Evolutionary conservation across 805 yeast genomes (phyloP), one percentile per base, ranked within the genome.

Genomic region (Suhomyces prunicola): DNA sequence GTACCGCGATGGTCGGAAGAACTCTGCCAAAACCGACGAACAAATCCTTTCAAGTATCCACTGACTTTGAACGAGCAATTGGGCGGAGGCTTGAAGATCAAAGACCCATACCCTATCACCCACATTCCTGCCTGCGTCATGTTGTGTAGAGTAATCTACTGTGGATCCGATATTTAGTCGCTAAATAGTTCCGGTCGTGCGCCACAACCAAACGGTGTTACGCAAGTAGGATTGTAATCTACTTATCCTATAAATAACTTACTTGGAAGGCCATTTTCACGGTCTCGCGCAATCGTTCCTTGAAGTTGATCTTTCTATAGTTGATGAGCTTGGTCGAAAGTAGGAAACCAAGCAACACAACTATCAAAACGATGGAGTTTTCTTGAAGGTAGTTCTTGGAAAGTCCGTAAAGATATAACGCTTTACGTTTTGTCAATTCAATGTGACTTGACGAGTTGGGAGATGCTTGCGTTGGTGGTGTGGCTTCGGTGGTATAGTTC

Each of bases 1-100:
- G 96, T 87, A 0, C 97, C 97, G 50, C 97, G 72, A 67, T 93
- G 97, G 66, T 92, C 97, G 23, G 86, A 83, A 9, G 94, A 86
- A 35, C 89, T 81, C 68, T 92, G 97, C 97, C 97, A 92, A 65
- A 92, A 92, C 45, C 97, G 72, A 19, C 98, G 77, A 1, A 86
- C 82, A 59, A 75, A 90, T 1, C 97, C 97, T 49, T 76, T 75
- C 23, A 92, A 76, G 46, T 85, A 81, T 0, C 97, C 97, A 0
- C 90, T 85, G 8, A 88, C 78, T 39, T 83, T 71, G 60, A 79
- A 74, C 47, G 82, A 75, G 55, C 81, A 79, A 58, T 80, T 78
- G 13, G 93, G 92, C 0, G 97, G 97, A 0, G 97, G 97, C 63
- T 90, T 91, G 77, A 87, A 91, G 24, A 91, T 84, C 50, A 91